Conservation (phyloP, 169 alveolate species). For the Babesia ovata region DNA sequence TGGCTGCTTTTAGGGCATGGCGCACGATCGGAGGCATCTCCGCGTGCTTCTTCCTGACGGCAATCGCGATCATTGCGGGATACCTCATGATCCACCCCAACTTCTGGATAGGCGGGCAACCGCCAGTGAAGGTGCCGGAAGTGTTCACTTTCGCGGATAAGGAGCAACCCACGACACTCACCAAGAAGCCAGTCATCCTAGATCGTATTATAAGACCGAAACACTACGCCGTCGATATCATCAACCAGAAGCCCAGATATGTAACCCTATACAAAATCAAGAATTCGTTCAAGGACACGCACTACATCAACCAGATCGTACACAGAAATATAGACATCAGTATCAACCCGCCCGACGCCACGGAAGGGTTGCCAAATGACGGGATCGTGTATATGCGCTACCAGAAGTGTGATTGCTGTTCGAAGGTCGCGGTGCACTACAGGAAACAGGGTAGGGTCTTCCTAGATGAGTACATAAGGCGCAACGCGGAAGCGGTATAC, state of each 20-base stretch:
- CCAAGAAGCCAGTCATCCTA: conserved; percentile 10
- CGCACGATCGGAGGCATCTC: conserved; percentile 16
- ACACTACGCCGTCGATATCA: conserved; percentile 10
- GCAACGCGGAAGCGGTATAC: background rate
- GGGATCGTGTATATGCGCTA: conserved; percentile 1
- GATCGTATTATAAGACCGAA: conserved; percentile 1
- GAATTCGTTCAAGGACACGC: conserved; percentile 6
- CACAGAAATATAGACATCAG: background rate
- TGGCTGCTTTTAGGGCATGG: background rate
- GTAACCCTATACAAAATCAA: conserved; percentile 5
- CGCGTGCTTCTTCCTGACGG: background rate
- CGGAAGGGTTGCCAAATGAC: conserved; percentile 8
- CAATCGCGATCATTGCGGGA: background rate
- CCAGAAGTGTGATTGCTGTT: background rate
- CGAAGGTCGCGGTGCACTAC: conserved; percentile 15
- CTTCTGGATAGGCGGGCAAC: background rate
- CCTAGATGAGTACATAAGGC: conserved; percentile 5
- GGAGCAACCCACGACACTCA: background rate
- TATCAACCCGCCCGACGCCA: conserved; percentile 8
- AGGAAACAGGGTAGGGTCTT: conserved; percentile 1
- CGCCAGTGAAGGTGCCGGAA: no score
- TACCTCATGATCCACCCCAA: conserved; percentile 2
- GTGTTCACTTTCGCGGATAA: background rate
- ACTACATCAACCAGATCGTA: conserved; percentile 9
- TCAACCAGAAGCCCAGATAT: background rate